A percentile compares a stretch with the other conserved stretches of the same genome.
phyloP scores from a whole-genome alignment of 1,284 basidiomycete species.

The Fomitopsis palustris region DNA sequence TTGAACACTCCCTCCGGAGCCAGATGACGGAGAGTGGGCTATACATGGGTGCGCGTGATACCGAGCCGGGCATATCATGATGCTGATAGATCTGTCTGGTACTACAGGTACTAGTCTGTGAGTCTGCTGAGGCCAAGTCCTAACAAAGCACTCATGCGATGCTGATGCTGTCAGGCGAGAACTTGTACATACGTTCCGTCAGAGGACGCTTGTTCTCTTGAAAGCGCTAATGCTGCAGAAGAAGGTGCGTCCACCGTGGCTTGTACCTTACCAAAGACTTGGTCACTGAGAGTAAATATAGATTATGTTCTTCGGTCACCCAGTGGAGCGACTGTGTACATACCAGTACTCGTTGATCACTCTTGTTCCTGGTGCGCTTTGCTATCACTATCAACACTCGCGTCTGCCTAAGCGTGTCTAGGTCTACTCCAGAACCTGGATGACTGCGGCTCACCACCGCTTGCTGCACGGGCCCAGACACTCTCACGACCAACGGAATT shows the following conservation, averaged over 20 bases:
- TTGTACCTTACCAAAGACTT: not conserved
- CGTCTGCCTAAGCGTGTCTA: slow-evolving; percentile 15
- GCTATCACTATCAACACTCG: not conserved
- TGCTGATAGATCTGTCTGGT: not conserved
- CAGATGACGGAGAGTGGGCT: slow-evolving; percentile 79
- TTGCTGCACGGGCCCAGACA: slow-evolving; percentile 68
- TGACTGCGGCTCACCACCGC: slow-evolving; percentile 88
- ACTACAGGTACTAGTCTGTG: slow-evolving; percentile 76
- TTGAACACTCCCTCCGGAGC: slow-evolving; percentile 64
- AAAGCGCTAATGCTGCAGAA: slow-evolving; percentile 95
- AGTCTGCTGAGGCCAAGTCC: slow-evolving; percentile 25
- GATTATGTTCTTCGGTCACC: slow-evolving; percentile 98
- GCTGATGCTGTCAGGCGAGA: slow-evolving; percentile 56
- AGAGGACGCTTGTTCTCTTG: slow-evolving; percentile 89
- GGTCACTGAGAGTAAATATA: slow-evolving; percentile 25
- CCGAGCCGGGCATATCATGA: slow-evolving; percentile 1
- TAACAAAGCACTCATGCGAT: not conserved
- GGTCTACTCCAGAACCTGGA: slow-evolving; percentile 86
- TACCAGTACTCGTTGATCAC: slow-evolving; percentile 96
- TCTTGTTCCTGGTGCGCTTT: slow-evolving; percentile 63
- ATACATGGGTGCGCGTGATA: slow-evolving; percentile 73
- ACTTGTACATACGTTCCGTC: slow-evolving; percentile 90
- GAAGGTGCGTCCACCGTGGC: slow-evolving; percentile 45
- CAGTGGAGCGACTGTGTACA: slow-evolving; percentile 94
- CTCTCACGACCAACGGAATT: slow-evolving; percentile 77